Conservation (phyloP, 2,329 filamentous ascomycete species). For the Madurella fahalii region DNA sequence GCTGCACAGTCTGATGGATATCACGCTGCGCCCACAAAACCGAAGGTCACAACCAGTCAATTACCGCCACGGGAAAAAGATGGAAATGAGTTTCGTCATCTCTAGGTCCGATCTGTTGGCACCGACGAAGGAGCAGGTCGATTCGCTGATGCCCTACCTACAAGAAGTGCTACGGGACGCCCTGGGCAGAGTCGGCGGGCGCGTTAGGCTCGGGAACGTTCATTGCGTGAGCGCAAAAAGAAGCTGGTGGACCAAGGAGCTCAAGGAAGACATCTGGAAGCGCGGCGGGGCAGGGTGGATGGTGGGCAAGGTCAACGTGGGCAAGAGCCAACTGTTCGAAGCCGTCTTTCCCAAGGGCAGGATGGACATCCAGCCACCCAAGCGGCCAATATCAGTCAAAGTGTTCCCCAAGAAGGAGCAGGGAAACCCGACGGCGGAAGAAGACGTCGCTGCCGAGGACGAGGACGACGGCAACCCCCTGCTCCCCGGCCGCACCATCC, state of each 20-base stretch:
- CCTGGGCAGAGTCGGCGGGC: slow-evolving; percentile 61
- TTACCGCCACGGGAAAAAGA: slow-evolving; percentile 64
- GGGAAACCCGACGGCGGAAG: neutral
- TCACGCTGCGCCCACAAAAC: slow-evolving; percentile 74
- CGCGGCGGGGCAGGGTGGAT: slow-evolving; percentile 89
- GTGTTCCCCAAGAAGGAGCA: slow-evolving; percentile 24
- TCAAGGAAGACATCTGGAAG: slow-evolving; percentile 82
- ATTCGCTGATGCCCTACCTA: slow-evolving; percentile 81
- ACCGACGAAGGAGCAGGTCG: slow-evolving; percentile 77
- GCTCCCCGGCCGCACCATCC: slow-evolving; percentile 3
- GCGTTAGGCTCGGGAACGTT: slow-evolving; percentile 83
- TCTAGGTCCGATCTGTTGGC: slow-evolving; percentile 83
- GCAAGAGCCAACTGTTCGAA: slow-evolving; percentile 89
- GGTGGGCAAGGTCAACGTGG: slow-evolving; percentile 97
- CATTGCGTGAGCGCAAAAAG: slow-evolving; percentile 80
- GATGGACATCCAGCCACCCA: slow-evolving; percentile 39
- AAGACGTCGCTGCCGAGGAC: neutral
- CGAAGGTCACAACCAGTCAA: slow-evolving; percentile 65
- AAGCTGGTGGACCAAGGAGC: slow-evolving; percentile 82
- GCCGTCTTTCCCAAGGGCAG: slow-evolving; percentile 77
- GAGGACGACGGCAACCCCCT: slow-evolving; percentile 3
- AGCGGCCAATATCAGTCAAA: slow-evolving; percentile 35
- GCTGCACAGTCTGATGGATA: slow-evolving; percentile 64
- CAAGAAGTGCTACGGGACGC: slow-evolving; percentile 71
- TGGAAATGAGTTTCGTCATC: slow-evolving; percentile 85